Evolutionary conservation across 371 early-diverging fungal genomes (phyloP).

Genomic region (Mortierella sp.): DNA sequence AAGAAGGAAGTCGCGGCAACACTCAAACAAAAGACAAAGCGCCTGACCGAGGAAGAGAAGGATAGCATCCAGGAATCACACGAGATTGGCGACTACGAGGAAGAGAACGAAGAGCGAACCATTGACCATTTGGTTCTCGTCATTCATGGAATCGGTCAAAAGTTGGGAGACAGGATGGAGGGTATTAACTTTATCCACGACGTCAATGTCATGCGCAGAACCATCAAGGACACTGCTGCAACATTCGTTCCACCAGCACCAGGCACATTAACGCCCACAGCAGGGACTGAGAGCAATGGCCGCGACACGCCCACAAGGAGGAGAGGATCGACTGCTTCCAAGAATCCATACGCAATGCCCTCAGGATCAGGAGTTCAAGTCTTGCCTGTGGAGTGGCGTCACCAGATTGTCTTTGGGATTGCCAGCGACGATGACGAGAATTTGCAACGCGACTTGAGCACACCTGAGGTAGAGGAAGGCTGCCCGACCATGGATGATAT

Average conservation of each 20-base stretch:
- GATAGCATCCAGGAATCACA: conserved; percentile 57
- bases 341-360: conserved; percentile 21
- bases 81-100: conserved; percentile 73
- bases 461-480: conserved; percentile 69
- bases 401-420: conserved; percentile 82
- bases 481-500: conserved; percentile 81
- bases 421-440: conserved; percentile 62
- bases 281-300: conserved; percentile 19
- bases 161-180: conserved; percentile 81
- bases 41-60: conserved; percentile 46
- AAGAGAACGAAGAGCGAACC: conserved; percentile 71
- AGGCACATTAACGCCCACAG: conserved; percentile 31
- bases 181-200: conserved; percentile 84
- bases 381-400: conserved; percentile 88
- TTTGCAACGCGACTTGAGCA: conserved; percentile 68
- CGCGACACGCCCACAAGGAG: conserved; percentile 34
- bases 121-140: conserved; percentile 86
- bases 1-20: conserved; percentile 39
- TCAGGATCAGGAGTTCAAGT: conserved; percentile 77
- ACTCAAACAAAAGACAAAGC: conserved; percentile 53
- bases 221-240: conserved; percentile 69
- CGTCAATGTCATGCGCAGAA: conserved; percentile 77
- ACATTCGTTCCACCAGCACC: conserved; percentile 42
- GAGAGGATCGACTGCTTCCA: conserved; percentile 35
- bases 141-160: conserved; percentile 89